Percentiles rank a stretch among this genome's conserved stretches.
Conservation (phyloP, 371 early-diverging fungal species). For the Blakeslea trispora region DNA sequence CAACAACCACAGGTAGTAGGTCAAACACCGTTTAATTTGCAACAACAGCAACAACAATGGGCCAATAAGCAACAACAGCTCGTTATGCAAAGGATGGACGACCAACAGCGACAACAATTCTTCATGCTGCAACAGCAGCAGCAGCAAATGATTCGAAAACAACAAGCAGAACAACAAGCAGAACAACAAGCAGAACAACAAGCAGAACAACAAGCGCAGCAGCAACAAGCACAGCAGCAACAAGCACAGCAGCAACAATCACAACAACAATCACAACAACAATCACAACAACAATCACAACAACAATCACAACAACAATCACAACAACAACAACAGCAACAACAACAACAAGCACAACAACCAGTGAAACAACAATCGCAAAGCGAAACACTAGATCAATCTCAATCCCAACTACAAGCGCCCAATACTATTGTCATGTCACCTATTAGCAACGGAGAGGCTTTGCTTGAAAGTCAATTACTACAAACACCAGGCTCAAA, state of each 20-base stretch:
- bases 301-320: constrained; percentile 4
- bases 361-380: constrained; percentile 4
- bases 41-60: constrained; percentile 19
- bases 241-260: constrained; percentile 17
- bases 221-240: constrained; percentile 15
- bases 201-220: too few relatives aligned
- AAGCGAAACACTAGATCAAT: constrained; percentile 3
- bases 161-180: constrained; percentile 11
- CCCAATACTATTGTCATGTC: background rate
- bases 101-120: constrained; percentile 29
- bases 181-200: constrained; percentile 25
- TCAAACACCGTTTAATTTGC: constrained; percentile 7
- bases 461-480: constrained; percentile 12
- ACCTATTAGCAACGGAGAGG: background rate
- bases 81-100: constrained; percentile 28
- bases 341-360: constrained; percentile 16
- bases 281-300: constrained; percentile 8
- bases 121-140: constrained; percentile 34
- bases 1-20: constrained; percentile 10
- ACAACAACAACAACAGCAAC: constrained; percentile 11
- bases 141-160: constrained; percentile 13
- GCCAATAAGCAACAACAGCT: constrained; percentile 34
- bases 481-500: background rate
- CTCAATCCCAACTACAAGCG: background rate
- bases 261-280: constrained; percentile 17